Evolutionary conservation across 2,329 filamentous ascomycete genomes (phyloP).

Genomic region (Acrocalymma vagum): DNA sequence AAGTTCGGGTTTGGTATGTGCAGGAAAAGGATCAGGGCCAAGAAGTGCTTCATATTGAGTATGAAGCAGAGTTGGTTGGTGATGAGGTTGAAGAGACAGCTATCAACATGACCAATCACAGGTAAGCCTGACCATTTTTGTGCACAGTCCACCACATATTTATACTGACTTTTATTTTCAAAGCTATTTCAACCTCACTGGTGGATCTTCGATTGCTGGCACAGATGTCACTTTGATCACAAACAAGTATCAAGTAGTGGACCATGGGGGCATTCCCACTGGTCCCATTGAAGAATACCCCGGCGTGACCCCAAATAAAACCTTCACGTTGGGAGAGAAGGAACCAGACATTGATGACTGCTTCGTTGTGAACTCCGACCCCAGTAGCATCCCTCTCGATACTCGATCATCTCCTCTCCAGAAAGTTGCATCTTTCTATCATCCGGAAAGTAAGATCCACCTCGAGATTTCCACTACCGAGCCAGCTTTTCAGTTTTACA

Average conservation of each 20-base stretch:
- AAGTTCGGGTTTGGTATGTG: conserved; percentile 80
- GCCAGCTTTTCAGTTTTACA: conserved; percentile 97
- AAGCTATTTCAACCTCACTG: conserved; percentile 74
- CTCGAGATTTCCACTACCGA: conserved; percentile 91
- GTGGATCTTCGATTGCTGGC: conserved; percentile 66
- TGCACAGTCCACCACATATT: background rate
- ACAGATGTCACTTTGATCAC: conserved; percentile 68
- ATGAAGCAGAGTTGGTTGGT: conserved; percentile 81
- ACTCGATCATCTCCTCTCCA: conserved; percentile 66
- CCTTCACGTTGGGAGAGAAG: conserved; percentile 75
- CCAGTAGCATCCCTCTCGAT: conserved; percentile 60
- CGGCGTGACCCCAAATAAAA: conserved; percentile 69
- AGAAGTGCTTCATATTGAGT: conserved; percentile 83
- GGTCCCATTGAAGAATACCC: conserved; percentile 71
- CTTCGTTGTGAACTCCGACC: conserved; percentile 77
- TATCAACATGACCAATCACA: conserved; percentile 95
- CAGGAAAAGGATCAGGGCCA: conserved; percentile 74
- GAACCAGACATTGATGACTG: conserved; percentile 88
- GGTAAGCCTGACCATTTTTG: too few relatives aligned
- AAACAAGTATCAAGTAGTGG: conserved; percentile 75
- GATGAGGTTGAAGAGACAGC: conserved; percentile 85
- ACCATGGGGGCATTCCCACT: conserved; percentile 77
- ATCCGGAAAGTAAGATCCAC: conserved; percentile 78
- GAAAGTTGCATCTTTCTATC: conserved; percentile 75
- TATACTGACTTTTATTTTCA: conserved; percentile 6